Evolutionary conservation across 345 rosid species (phyloP), one percentile per base, ranked within the genome.

Genomic region (Abelmoschus esculentus): DNA sequence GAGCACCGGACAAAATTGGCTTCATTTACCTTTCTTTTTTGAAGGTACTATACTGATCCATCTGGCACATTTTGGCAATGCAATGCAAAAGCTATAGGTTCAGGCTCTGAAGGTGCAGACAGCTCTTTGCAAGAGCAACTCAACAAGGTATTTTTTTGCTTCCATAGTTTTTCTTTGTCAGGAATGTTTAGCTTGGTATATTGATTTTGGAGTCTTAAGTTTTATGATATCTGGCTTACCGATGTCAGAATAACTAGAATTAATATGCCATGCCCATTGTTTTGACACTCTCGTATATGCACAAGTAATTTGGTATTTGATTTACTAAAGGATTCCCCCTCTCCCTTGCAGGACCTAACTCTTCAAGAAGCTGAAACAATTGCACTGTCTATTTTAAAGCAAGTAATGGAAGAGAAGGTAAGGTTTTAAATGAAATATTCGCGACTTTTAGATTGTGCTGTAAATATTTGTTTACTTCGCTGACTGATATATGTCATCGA

Each of bases 1-100:
- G 1, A 47, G 3, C 52, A 47, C 5, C 0, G 10, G n/a, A 13
- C n/a, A 47, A 47, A 47, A 12, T 47, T 13, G 52, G 14, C n/a
- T 47, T 49, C n/a, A 32, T 10, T 55, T 14, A 54, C 47, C 3
- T 6, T 56, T 36, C 7, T 61, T 34, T 69, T 18, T 5, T 82
- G 77, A 80, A 91, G 97, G 78, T 93, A 88, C 74, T 89, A 91
- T 68, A 93, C 98, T 1, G 98, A 93, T 81, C 98, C 97, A 1
- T 93, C 98, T 1, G 96, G 98, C 71, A 93, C 98, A 77, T 93
- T 91, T 81, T 93, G 98, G 98, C 95, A 93, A 75, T 93, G 98
- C 89, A 91, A 89, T 80, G 98, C 95, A 50, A 93, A 93, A 79
- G 98, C 98, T 13, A 93, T 93, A 56, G 98, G 98, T 49, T 93